Base-by-base conservation (phyloP, 768 basidiomycete genomes). In the Leucogyrophana mollusca region DNA sequence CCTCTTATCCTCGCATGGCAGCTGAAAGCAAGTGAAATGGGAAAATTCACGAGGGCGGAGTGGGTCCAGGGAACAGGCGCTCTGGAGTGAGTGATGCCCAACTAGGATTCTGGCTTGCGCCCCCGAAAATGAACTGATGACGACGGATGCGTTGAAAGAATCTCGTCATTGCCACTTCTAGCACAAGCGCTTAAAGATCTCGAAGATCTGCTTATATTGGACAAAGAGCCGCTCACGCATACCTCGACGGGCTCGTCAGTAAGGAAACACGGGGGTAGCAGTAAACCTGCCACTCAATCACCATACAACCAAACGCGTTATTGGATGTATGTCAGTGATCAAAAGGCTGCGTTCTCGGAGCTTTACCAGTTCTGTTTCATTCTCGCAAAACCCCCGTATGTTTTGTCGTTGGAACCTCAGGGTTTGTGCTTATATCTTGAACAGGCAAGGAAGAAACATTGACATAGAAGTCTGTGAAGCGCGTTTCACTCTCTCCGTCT, bases 1-100 rank as follows among this genome's bases (percentile, higher is more conserved):
- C 85, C 88, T 16, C 70, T 92, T 43, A 71, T 91, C 14, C 69
- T 91, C 11, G 79, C 87, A 18, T 92, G 90, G 90, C 83, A 86
- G 55, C 63, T 87, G 46, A 70, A 76, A 37, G 76, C 85, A 9
- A 71, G 73, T 47, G 87, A 90, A 57, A 83, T 92, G 82, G 86
- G 74, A 23, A 87, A 82, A 55, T 70, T 92, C 38, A 75, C 76
- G 35, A 77, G 73, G 63, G 72, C 77, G 7, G 87, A 88, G 56
- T 92, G 90, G 90, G 62, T 70, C n/a, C 71, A 72, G 47, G 85
- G 80, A 14, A 80, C 74, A 18, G 58, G 62, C 13, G 62, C 62
- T 25, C 53, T 78, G 34, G 70, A 69, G 80, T 80, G 57, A 43
- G 75, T 66, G 10, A 9, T 25, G n/a, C 38, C n/a, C 42, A 13